Evolutionary conservation across 106 monocot genomes (phyloP), one percentile per base, ranked within the genome.

Genomic region (Acorus calamus): DNA sequence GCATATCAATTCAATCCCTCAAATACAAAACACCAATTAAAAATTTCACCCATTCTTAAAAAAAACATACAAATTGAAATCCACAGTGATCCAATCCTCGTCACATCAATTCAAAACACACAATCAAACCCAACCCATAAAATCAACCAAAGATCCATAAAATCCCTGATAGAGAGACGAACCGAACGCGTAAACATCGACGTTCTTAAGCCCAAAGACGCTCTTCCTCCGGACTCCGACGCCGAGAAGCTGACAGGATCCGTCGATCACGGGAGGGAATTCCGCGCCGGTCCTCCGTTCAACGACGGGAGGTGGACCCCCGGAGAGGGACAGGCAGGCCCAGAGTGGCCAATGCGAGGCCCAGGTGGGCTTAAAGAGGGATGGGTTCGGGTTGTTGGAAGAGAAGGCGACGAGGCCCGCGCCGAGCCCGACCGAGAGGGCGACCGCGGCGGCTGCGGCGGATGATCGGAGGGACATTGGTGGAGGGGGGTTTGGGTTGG

Each of bases 161-260:
- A 5, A 60, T 4, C 9, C 10, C 56, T 9, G 28, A 42, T 9
- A n/a, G 28, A 47, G 5, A 2, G 47, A 66, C 56, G 5, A 83
- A 93, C 93, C 93, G 51, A 85, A 93, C 0, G 88, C 85, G 43
- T 93, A 93, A 49, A 93, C 85, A 47, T 93, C 80, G 49, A 93
- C 81, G 70, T 69, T 77, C 85, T 88, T 93, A 61, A 93, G 55
- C 4, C 93, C 93, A 55, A 93, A 72, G 4, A 89, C 42, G 51
- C 55, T 83, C 72, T 76, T 89, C 75, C 41, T 88, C 47, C 93
- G 66, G 53, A 89, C 49, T 11, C 93, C 93, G 6, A 83, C 69
- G 11, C 85, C 85, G 4, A 88, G 55, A 8, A 93, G 68, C 2
- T 74, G 57, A 42, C 80, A 65, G 13, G 69, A 54, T 3, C 71